Base-by-base conservation (phyloP, 352 stramenopile species). In the Salisapilia sapeloensis region DNA sequence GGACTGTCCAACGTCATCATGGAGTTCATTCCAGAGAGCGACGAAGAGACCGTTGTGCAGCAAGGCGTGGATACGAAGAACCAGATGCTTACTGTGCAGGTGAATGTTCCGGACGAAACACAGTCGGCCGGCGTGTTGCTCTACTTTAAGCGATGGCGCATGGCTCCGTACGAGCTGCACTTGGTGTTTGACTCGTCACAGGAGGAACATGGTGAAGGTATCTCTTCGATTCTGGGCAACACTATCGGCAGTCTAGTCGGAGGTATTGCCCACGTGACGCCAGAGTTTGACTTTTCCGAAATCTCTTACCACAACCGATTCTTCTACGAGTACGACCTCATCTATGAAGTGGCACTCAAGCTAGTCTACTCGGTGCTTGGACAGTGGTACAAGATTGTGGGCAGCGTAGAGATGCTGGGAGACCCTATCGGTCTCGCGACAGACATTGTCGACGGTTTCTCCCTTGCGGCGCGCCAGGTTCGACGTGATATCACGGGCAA, bases 301-400 rank as follows among this genome's bases (percentile, higher is more conserved):
- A 83, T 91, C 33, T 30, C 56, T 30, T 82, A 80, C 48, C 41
- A 52, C 17, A 82, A 87, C 44, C 65, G 54, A 18, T 91, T 87
- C 47, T 83, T 91, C 29, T 81, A 85, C 48, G 57, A 84, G 40
- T 80, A 89, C 50, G 76, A 89, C 25, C 46, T 91, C 26, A 46
- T 89, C 2, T 77, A 62, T 29, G 65, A 74, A 16, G 71, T 90
- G 10, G 41, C 87, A 5, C 55, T 60, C 29, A 62, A 75, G 37
- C 74, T 86, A 34, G 67, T 89, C 10, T 50, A 69, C 35, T 66
- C 57, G 4, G 69, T 87, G 6, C 43, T 91, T 16, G 55, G 70
- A 0, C 76, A 91, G 42, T 91, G 76, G 76, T 91, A 91, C 51
- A 89, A 86, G 42, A 83, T 91, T 17, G 76, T 91, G 14, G 76